Evolutionary conservation across 345 rosid genomes (phyloP).

Genomic region (Eucalyptus tenuipes): DNA sequence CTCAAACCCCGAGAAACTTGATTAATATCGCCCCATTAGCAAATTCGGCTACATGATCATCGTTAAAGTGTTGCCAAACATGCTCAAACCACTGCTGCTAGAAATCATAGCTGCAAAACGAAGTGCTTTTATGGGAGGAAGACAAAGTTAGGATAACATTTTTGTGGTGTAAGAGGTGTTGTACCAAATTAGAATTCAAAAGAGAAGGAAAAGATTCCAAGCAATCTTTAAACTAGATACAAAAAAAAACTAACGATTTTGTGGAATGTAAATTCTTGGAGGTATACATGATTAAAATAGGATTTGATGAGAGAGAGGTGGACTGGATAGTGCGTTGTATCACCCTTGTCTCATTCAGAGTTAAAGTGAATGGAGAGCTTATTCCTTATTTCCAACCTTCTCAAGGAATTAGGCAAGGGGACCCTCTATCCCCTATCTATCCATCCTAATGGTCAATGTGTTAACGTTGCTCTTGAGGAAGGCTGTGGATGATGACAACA

Average conservation of each 20-base stretch:
- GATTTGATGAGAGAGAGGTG: not conserved
- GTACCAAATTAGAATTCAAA: not conserved
- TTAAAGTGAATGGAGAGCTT: too few species aligned
- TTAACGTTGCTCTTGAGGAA: not conserved
- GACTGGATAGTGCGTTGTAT: rapidly evolving
- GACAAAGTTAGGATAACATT: not conserved
- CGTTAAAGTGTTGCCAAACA: not conserved
- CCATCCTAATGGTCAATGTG: not conserved
- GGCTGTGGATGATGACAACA: not conserved
- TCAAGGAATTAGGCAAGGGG: rapidly evolving
- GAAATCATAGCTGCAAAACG: not conserved
- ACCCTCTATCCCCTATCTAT: not conserved
- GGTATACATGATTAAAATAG: not conserved
- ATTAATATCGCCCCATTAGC: not conserved
- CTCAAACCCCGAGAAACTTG: not conserved
- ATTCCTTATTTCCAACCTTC: not conserved
- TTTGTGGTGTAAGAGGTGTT: not conserved
- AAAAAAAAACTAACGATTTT: too few species aligned
- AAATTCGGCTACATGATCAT: not conserved
- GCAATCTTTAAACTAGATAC: too few species aligned
- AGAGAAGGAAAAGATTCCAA: not conserved
- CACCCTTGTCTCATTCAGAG: not conserved
- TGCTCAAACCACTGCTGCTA: not conserved
- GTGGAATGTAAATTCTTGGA: too few species aligned
- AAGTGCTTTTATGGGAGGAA: not conserved